These are phyloP conservation scores for Candida sakaeoensis DNA, from an alignment of 805 yeast genomes.

Conservation along the genomic window DNA sequence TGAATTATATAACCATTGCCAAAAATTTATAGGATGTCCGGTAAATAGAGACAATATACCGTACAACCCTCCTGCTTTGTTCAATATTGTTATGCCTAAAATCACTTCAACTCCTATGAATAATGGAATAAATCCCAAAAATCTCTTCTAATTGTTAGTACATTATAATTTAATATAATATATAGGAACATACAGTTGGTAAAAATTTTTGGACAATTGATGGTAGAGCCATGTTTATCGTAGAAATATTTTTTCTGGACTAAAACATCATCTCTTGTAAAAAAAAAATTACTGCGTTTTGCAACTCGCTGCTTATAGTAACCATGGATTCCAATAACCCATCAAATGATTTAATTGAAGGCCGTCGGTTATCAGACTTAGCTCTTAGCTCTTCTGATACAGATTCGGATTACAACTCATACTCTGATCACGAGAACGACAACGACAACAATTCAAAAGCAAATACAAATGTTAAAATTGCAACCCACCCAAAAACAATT, in stretches of 20 bases:
- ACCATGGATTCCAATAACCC: too few species aligned
- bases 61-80: slow-evolving; percentile 85
- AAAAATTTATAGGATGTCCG: slow-evolving; percentile 76
- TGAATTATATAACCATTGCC: slow-evolving; percentile 80
- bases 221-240: slow-evolving; percentile 5
- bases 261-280: background rate
- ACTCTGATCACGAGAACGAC: slow-evolving; percentile 14
- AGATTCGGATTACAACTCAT: slow-evolving; percentile 15
- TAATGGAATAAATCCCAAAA: slow-evolving; percentile 70
- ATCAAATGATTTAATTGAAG: too few species aligned
- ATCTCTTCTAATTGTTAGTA: slow-evolving; percentile 37
- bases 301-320: too few species aligned
- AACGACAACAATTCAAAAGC: too few species aligned
- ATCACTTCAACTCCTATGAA: slow-evolving; percentile 84
- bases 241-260: background rate
- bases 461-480: background rate
- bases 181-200: slow-evolving; percentile 18
- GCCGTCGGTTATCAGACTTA: background rate
- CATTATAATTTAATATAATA: background rate
- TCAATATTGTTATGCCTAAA: slow-evolving; percentile 70
- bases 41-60: slow-evolving; percentile 85
- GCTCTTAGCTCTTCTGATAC: slow-evolving; percentile 9
- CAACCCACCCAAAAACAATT: slow-evolving; percentile 18
- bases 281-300: background rate
- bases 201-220: slow-evolving; percentile 11